Conservation (phyloP, 495 filamentous ascomycete genomes). For the Amorphotheca resinae region DNA sequence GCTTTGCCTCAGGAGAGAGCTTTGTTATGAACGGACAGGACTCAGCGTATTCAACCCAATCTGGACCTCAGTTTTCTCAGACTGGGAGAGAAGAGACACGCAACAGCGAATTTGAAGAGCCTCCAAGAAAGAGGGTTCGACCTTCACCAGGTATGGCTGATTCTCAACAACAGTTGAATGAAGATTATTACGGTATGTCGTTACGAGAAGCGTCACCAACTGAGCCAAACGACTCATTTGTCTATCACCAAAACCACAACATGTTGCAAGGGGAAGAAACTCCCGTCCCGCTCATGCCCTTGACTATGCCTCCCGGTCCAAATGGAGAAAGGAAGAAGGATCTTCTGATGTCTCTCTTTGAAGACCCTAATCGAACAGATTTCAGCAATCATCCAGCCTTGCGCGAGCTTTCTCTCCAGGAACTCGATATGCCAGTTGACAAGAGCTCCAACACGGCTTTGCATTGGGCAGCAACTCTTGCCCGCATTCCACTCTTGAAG, state of each 20-base stretch:
- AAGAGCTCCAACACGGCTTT: constrained; percentile 74
- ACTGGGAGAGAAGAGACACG: constrained; percentile 6
- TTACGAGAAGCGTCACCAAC: constrained; percentile 61
- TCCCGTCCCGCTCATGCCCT: constrained; percentile 34
- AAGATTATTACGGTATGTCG: constrained; percentile 38
- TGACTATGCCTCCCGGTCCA: constrained; percentile 54
- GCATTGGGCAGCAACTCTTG: constrained; percentile 94
- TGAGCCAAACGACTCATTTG: constrained; percentile 77
- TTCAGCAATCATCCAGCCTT: constrained; percentile 54
- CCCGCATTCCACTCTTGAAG: constrained; percentile 66
- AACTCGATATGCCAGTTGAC: constrained; percentile 86
- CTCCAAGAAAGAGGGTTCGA: constrained; percentile 71
- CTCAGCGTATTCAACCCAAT: constrained; percentile 36
- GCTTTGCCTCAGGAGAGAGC: constrained; percentile 49
- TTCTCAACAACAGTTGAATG: constrained; percentile 20
- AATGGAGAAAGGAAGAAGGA: constrained; percentile 62
- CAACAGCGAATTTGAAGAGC: constrained; percentile 28
- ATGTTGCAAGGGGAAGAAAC: constrained; percentile 39
- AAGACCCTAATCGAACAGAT: constrained; percentile 51
- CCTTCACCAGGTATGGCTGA: constrained; percentile 37
- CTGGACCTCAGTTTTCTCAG: constrained; percentile 6
- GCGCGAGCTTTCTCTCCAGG: constrained; percentile 58
- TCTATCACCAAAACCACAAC: constrained; percentile 45
- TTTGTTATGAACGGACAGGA: constrained; percentile 42
- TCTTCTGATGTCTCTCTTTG: constrained; percentile 76